Conservation (phyloP, 2,329 filamentous ascomycete genomes). For the Alternaria panax region DNA sequence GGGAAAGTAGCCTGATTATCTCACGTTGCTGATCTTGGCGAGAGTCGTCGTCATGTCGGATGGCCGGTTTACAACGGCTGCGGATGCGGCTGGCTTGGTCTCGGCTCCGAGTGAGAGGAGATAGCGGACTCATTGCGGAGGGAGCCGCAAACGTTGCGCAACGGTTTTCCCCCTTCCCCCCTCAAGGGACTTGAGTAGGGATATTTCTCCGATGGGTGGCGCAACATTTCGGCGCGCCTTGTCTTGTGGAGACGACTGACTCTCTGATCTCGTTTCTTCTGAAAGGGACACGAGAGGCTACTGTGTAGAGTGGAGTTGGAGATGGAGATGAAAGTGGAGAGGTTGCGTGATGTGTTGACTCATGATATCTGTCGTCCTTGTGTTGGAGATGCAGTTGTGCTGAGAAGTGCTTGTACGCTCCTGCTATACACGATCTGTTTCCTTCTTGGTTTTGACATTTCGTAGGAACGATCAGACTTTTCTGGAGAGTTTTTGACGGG, state of each 20-base stretch:
- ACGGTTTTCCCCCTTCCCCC: background rate
- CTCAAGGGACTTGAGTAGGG: background rate
- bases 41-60: constrained; percentile 1
- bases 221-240: background rate
- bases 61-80: background rate
- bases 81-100: background rate
- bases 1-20: background rate
- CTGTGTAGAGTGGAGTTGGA: no score
- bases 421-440: background rate
- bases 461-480: no score
- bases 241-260: background rate
- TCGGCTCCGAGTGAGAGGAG: background rate
- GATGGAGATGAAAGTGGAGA: background rate
- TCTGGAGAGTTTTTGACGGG: background rate
- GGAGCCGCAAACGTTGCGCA: background rate
- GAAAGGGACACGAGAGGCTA: background rate
- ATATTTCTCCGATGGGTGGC: background rate
- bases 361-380: background rate
- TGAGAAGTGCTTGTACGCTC: background rate
- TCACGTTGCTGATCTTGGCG: background rate
- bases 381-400: background rate
- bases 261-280: background rate
- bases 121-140: no score
- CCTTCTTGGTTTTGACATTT: background rate
- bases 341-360: background rate